Base-by-base conservation (phyloP, 768 basidiomycete genomes). In the Leccinum rimulosum region DNA sequence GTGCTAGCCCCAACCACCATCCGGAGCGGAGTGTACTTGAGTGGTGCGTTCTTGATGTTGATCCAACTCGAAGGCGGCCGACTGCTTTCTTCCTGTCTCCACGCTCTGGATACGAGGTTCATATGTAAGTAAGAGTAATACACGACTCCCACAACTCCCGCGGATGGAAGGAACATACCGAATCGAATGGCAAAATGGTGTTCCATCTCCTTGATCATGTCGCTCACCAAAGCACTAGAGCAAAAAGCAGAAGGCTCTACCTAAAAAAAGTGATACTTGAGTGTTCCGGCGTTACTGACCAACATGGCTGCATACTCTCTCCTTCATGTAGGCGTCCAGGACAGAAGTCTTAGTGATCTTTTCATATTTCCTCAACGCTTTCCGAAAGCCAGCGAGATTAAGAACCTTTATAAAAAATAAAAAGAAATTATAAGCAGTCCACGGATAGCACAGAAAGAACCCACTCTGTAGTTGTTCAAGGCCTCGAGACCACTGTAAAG, bases 311-410 rank as follows among this genome's bases (percentile, higher is more conserved):
- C 64, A 3, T 67, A 89, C 91, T 74, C 86, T 88, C 69, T 95
- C 91, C 38, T 79, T 75, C 79, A 89, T 94, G 69, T 95, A 98
- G 43, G 87, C 80, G 27, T 86, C 79, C 69, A 90, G 84, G 22
- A 84, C 86, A 12, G 82, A 79, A 35, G 91, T 87, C 71, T 81
- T 85, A 14, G 93, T 88, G 4, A 82, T 74, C 70, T 92, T 95
- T 67, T 89, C 89, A 61, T 91, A 94, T 70, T 93, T 94, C 74
- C 89, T 93, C 57, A 94, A 70, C 0, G 86, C 87, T 70, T 94
- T 94, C 28, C 90, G 80, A 70, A 97, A 94, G 1, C 96, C 97
- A 1, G 92, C 91, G 10, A 94, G 73, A 71, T 99, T 98, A 43
- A 98, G 74, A 49, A 89, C 84, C 88, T 93, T 62, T 27, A 15